Evolutionary conservation across 208 protist species (phyloP).

Genomic region (Trypanosoma caninum): DNA sequence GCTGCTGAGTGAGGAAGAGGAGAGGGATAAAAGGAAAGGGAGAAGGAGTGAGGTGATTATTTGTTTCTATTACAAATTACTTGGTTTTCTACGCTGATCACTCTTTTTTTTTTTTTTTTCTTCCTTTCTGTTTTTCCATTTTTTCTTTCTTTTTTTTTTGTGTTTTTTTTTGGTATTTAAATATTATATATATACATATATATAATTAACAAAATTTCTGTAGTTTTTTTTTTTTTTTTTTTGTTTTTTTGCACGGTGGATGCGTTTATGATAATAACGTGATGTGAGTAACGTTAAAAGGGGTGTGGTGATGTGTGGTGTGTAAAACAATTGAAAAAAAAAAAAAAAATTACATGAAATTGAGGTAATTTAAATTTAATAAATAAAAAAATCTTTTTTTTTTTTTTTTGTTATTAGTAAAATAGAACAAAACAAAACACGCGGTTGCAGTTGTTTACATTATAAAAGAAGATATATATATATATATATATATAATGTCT

Average conservation of each 20-base stretch:
- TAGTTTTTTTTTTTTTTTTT: conserved; percentile 5
- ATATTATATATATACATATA: neutral
- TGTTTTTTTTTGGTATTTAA: neutral
- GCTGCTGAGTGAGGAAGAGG: conserved; percentile 10
- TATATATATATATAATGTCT: no score
- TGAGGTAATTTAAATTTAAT: no score
- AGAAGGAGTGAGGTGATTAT: neutral
- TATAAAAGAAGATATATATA: no score
- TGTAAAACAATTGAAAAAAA: neutral
- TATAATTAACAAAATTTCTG: neutral
- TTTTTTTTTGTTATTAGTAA: conserved; percentile 1
- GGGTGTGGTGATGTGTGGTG: no score
- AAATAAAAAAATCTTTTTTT: neutral
- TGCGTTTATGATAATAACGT: neutral
- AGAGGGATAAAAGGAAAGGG: neutral
- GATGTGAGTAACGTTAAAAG: no score
- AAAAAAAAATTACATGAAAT: neutral
- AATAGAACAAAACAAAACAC: no score
- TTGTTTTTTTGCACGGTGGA: neutral
- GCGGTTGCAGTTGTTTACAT: no score
- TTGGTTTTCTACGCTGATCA: no score
- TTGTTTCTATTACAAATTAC: neutral
- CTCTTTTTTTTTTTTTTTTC: neutral
- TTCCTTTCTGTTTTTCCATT: neutral
- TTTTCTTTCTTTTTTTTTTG: conserved; percentile 1